A percentile compares a stretch with the other conserved stretches of the same genome.
Conservation (phyloP, 768 basidiomycete species). For the Naganishia kalamii region DNA sequence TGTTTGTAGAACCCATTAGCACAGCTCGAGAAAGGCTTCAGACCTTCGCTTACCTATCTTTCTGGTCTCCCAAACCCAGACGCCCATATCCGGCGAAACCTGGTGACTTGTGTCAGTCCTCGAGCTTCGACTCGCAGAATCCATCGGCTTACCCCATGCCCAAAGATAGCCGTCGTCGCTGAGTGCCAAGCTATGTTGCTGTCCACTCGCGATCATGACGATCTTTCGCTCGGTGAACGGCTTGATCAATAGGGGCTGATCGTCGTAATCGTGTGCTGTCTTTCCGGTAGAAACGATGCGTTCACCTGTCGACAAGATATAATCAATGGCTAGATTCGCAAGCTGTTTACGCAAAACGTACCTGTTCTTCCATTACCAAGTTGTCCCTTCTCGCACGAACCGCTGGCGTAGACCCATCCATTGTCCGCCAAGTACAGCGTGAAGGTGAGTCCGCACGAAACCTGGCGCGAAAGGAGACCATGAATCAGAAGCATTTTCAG, state of each 20-base stretch:
- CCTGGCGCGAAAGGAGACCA: conserved; percentile 49
- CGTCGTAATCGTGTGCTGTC: conserved; percentile 69
- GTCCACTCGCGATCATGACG: conserved; percentile 72
- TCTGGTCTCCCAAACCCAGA: conserved; percentile 60
- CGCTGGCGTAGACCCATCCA: conserved; percentile 82
- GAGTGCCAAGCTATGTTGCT: conserved; percentile 77
- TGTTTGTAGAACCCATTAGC: neutral
- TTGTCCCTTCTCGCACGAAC: conserved; percentile 87
- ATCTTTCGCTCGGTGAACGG: conserved; percentile 68
- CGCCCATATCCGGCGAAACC: conserved; percentile 61
- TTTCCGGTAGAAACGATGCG: conserved; percentile 80
- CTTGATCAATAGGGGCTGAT: conserved; percentile 57
- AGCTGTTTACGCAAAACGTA: neutral
- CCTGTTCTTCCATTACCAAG: conserved; percentile 87
- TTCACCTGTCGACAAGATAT: conserved; percentile 48
- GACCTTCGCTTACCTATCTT: conserved; percentile 56
- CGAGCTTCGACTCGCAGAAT: neutral
- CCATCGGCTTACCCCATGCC: conserved; percentile 30
- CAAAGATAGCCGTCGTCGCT: conserved; percentile 54
- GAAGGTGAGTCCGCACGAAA: conserved; percentile 75
- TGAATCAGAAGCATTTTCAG: no score
- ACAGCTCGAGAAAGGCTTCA: conserved; percentile 72
- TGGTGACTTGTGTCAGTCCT: neutral
- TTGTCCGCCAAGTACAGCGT: conserved; percentile 71
- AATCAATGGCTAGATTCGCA: neutral